Percentiles rank a stretch among this genome's conserved stretches.
Evolutionary conservation across 2,329 filamentous ascomycete species (phyloP).

Genomic region (Botrytis medusae): DNA sequence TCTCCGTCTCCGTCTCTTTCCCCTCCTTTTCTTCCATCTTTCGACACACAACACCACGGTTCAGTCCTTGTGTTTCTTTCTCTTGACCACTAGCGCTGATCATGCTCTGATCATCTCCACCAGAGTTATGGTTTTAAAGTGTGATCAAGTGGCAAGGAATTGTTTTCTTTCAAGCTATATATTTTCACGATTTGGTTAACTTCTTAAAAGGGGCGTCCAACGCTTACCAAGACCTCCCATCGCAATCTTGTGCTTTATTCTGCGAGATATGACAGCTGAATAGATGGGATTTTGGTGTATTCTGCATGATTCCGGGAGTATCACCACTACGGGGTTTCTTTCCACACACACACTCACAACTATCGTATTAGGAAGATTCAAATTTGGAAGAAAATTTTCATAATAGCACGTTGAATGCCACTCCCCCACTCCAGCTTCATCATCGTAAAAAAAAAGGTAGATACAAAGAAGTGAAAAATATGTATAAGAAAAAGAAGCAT

Average conservation of each 20-base stretch:
- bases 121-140: neutral
- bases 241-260: neutral
- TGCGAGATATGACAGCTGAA: too few relatives aligned
- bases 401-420: neutral
- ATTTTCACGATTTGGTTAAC: neutral
- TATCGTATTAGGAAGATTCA: neutral
- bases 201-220: neutral
- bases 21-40: neutral
- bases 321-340: fast-evolving
- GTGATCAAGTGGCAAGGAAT: neutral
- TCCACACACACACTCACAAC: neutral
- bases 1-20: neutral
- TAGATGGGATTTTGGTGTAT: too few relatives aligned
- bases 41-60: neutral
- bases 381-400: neutral
- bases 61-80: neutral
- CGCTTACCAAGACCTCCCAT: neutral
- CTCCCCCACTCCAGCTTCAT: neutral
- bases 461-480: neutral
- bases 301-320: too few relatives aligned
- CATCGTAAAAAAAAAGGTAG: neutral
- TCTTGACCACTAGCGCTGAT: neutral
- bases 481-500: neutral
- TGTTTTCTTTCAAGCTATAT: neutral
- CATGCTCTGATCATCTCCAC: neutral